Base-by-base conservation (phyloP, 202 grass and related monocot genomes). In the Dendrocalamus latiflorus region DNA sequence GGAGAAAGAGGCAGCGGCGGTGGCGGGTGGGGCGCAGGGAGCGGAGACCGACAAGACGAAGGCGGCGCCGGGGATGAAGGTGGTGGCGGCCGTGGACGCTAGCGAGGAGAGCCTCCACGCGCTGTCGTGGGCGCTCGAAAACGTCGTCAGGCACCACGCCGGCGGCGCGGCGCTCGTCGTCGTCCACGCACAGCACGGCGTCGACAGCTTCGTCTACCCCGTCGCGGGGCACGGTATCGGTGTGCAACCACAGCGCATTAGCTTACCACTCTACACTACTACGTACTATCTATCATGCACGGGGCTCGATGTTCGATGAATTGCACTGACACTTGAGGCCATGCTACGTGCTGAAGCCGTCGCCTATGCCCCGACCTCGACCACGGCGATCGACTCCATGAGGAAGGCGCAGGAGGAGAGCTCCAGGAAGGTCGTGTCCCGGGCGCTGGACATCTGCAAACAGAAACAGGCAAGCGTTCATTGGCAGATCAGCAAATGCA, bases 71-170 rank as follows among this genome's bases (percentile, higher is more conserved):
- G 50, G 2, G 75, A 82, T 91, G 83, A 89, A 91, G 80, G 84
- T 91, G 73, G 77, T 80, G 66, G 89, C 37, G 72, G 94, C 85
- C 1, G 65, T 97, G 53, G 94, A 97, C 75, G 89, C 92, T 70
- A 93, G 87, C 87, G 89, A 97, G 38, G 89, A 66, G 65, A 97
- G 94, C 87, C 65, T 91, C 18, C 72, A 85, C 12, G 91, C 91
- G 74, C 68, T 97, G 82, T 57, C 81, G 48, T 97, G 94, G 94
- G 81, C 91, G 68, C 79, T 97, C 1, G 86, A 93, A 65, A 62
- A 82, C 68, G 21, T 97, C 54, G 63, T 93, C 33, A 47, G 60
- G 13, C n/a, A 24, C n/a, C 34, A 70, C 48, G 53, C 77, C 34
- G 64, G 48, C 74, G 78, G 41, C 41, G 41, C 51, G 6, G 43